These are phyloP conservation scores for Betula pendula DNA, from an alignment of 306 rosid species.

Conservation along the genomic window DNA sequence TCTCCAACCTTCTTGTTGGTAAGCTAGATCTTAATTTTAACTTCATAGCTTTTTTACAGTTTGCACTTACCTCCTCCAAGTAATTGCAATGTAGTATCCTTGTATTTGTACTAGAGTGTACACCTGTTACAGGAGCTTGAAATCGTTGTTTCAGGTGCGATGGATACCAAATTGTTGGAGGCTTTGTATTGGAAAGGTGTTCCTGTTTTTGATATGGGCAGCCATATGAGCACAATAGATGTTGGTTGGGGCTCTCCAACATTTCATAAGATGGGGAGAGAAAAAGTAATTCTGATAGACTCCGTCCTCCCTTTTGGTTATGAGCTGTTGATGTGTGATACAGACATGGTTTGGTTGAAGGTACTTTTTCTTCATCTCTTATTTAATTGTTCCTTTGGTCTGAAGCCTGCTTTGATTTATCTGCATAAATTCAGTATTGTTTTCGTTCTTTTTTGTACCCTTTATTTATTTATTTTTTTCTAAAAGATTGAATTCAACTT, in stretches of 20 bases:
- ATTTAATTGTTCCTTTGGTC: too few species aligned
- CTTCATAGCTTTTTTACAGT: conserved; percentile 5
- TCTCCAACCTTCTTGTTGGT: conserved; percentile 92
- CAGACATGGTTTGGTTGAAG: conserved; percentile 99
- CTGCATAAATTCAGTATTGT: too few species aligned
- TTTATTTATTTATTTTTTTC: background rate
- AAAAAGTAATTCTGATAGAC: conserved; percentile 83
- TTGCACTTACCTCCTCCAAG: conserved; percentile 11
- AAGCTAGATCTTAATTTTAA: conserved; percentile 31
- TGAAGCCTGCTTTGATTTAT: too few species aligned
- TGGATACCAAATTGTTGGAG: conserved; percentile 91
- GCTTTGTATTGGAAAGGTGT: conserved; percentile 92
- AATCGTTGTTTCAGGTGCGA: conserved; percentile 73
- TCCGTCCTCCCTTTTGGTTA: conserved; percentile 78
- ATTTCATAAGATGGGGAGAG: conserved; percentile 98
- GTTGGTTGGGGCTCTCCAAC: conserved; percentile 99
- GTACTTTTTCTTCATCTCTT: conserved; percentile 41
- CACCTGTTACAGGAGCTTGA: conserved; percentile 25
- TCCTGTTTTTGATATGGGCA: conserved; percentile 96
- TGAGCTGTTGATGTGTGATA: conserved; percentile 96
- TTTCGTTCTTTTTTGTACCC: too few species aligned
- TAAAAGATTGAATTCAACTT: background rate
- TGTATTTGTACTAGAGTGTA: conserved; percentile 12
- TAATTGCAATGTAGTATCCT: conserved; percentile 17
- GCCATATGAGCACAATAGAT: conserved; percentile 94